Evolutionary conservation across 2,329 filamentous ascomycete species (phyloP), one percentile per base, ranked within the genome.

Genomic region (Leptoxyphium fumago): DNA sequence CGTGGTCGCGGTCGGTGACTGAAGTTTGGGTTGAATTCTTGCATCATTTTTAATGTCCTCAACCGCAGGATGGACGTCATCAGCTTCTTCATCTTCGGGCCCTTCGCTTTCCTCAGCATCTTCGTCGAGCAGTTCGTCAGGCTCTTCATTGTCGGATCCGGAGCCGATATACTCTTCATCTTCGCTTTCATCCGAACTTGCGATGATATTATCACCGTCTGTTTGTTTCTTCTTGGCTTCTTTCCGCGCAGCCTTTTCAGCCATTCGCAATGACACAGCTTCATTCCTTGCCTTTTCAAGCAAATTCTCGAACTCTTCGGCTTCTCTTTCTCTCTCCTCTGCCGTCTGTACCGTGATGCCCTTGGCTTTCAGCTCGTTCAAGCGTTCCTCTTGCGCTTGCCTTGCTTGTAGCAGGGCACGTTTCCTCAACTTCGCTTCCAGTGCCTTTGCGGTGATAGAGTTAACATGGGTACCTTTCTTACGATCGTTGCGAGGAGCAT

Each of bases 291-390:
- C 89, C 55, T 81, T 87, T 40, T 89, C 82, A 21, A 96, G 76
- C 47, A 96, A 74, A 55, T 95, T 82, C 53, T 96, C 91, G 10
- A 94, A 78, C 46, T 88, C 78, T 45, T 83, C 78, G 61, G 86
- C 77, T 59, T 94, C 82, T 29, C 77, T 76, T 57, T 88, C 83
- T 15, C 84, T 78, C 61, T 98, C 88, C 62, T 95, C 89, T 2
- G 80, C 77, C 0, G 84, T 94, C 60, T 88, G 82, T 14, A 96
- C 71, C 18, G 82, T 68, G 21, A 95, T 73, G 7, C 91, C 91
- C 62, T 83, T 86, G 10, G 82, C 80, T 55, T 76, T 78, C 36
- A 98, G 72, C 52, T 80, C 73, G 45, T 85, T 78, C 15, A 96
- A 73, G 44, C 81, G 81, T 52, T 84, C 80, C 47, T 84, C 77